These are phyloP conservation scores for Clarireedia hainanense DNA, from an alignment of 2,329 filamentous ascomycete genomes.

Conservation along the genomic window DNA sequence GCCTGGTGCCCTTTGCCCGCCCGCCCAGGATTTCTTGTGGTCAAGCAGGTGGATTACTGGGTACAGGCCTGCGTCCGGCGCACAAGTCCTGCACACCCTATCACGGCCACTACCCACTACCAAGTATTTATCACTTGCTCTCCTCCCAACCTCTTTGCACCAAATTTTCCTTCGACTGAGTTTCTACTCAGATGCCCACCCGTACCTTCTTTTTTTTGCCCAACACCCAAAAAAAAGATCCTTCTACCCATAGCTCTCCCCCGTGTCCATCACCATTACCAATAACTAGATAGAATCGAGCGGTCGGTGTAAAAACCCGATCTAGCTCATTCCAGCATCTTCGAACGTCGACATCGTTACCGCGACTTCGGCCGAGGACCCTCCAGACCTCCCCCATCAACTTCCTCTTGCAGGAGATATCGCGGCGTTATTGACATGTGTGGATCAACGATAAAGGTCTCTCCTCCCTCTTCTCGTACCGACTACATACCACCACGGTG, in stretches of 20 bases:
- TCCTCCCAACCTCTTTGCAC: too few species aligned
- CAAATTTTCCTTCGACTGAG: neutral
- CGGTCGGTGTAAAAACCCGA: neutral
- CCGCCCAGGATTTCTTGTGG: too few species aligned
- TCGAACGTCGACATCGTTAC: slow-evolving; percentile 18
- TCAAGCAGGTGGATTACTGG: too few species aligned
- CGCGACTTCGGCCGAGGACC: slow-evolving; percentile 20
- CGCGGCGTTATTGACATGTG: slow-evolving; percentile 30
- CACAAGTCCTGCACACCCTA: too few species aligned
- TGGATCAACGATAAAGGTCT: slow-evolving; percentile 30
- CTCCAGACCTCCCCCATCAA: neutral
- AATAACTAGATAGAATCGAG: neutral
- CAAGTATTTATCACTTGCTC: too few species aligned
- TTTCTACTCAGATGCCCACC: neutral
- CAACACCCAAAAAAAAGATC: neutral
- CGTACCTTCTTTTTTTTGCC: too few species aligned
- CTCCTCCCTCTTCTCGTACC: slow-evolving; percentile 30
- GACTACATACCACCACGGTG: slow-evolving; percentile 31
- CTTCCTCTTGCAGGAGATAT: slow-evolving; percentile 22
- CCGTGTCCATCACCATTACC: neutral
- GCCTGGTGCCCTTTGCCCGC: too few species aligned
- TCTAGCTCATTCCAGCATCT: slow-evolving; percentile 25
- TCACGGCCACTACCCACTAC: too few species aligned
- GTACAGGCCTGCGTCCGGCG: too few species aligned
- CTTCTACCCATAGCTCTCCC: neutral